phyloP scores from a whole-genome alignment of 345 rosid genomes.

The Conringia planisiliqua region DNA sequence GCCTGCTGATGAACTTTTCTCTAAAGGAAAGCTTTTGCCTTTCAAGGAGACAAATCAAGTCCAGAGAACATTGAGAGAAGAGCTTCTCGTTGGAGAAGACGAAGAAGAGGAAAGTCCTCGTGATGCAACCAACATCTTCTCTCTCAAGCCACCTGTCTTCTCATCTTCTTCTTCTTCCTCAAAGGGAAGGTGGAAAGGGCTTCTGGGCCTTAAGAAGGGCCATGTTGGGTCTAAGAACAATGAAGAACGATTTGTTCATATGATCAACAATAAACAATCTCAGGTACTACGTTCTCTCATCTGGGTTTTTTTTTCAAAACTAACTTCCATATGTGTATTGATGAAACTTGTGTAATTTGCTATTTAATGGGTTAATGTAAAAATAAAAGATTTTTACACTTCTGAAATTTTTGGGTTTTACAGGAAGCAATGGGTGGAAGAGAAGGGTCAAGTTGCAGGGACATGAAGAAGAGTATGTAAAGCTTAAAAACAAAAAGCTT shows the following conservation, averaged over 20 bases:
- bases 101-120: slow-evolving; percentile 26
- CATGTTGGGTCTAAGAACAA: slow-evolving; percentile 69
- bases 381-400: neutral
- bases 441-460: slow-evolving; percentile 58
- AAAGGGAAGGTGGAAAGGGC: slow-evolving; percentile 70
- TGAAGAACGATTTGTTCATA: slow-evolving; percentile 43
- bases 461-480: slow-evolving; percentile 58
- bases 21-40: slow-evolving; percentile 83
- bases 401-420: neutral
- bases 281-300: slow-evolving; percentile 25
- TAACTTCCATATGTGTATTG: neutral
- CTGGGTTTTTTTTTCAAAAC: neutral
- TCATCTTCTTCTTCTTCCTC: slow-evolving; percentile 36
- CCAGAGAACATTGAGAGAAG: slow-evolving; percentile 85
- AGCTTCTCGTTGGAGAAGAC: slow-evolving; percentile 68
- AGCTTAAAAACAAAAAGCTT: neutral
- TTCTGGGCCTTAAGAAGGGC: slow-evolving; percentile 69
- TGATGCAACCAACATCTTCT: slow-evolving; percentile 40
- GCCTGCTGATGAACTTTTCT: slow-evolving; percentile 97
- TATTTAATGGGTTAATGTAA: neutral
- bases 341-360: neutral
- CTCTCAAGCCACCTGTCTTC: slow-evolving; percentile 51
- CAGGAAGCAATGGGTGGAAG: slow-evolving; percentile 42
- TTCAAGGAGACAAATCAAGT: slow-evolving; percentile 57
- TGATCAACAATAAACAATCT: slow-evolving; percentile 39